Conservation (phyloP, 208 protist genomes). For the Wallacemonas rigidus region DNA sequence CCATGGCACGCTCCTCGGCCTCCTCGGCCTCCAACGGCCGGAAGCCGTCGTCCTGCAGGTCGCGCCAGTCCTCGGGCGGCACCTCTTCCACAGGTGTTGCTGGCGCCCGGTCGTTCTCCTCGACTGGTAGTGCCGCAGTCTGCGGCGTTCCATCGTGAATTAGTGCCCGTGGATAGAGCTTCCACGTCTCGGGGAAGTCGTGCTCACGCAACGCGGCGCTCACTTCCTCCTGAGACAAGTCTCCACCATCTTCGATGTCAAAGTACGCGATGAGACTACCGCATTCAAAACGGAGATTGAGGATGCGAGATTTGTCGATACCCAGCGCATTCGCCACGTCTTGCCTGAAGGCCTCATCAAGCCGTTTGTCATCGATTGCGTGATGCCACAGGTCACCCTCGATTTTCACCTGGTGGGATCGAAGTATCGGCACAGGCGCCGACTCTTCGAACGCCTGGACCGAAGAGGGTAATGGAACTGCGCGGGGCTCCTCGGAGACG, state of each 20-base stretch:
- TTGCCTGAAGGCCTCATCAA: neutral
- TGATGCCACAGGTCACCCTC: constrained; percentile 12
- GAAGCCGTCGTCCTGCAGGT: neutral
- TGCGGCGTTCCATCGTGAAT: constrained; percentile 4
- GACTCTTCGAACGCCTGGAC: neutral
- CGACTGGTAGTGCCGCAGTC: neutral
- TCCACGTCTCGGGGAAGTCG: constrained; percentile 11
- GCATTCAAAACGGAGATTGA: neutral
- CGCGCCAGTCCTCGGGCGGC: constrained; percentile 1
- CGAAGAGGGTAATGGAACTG: neutral
- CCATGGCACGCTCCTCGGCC: neutral
- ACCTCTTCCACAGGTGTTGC: neutral
- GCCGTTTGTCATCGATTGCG: constrained; percentile 4
- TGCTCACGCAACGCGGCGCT: neutral
- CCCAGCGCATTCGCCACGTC: neutral
- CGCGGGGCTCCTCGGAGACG: neutral
- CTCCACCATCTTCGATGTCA: neutral
- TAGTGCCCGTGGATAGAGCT: neutral
- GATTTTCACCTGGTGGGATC: neutral
- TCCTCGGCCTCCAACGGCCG: neutral
- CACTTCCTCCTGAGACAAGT: neutral
- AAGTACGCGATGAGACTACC: constrained; percentile 11
- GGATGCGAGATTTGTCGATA: neutral
- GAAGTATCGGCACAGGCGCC: neutral
- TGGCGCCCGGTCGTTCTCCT: neutral